Percentiles rank a stretch among this genome's conserved stretches.
Evolutionary conservation across 495 filamentous ascomycete genomes (phyloP).

Genomic region (Filosporella fistucella): DNA sequence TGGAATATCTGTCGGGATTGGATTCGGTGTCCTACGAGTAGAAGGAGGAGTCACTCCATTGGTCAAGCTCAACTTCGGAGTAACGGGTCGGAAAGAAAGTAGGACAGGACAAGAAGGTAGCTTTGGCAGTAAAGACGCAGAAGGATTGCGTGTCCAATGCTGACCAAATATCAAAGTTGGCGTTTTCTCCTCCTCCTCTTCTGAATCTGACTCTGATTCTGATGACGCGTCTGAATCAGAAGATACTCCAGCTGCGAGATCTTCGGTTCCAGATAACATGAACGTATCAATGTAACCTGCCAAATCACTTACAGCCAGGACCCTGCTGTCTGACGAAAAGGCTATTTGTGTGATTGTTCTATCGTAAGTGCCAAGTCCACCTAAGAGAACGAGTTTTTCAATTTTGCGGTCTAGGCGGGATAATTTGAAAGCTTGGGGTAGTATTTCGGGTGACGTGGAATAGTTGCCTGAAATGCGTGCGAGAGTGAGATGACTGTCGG

Average conservation of each 20-base stretch:
- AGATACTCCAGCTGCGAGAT: conserved; percentile 20
- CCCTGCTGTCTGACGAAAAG: conserved; percentile 77
- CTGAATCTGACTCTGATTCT: conserved; percentile 43
- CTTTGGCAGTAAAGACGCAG: conserved; percentile 69
- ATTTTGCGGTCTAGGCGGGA: conserved; percentile 52
- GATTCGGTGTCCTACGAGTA: conserved; percentile 41
- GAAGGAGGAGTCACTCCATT: conserved; percentile 34
- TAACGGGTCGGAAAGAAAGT: conserved; percentile 69
- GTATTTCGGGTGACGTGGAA: conserved; percentile 40
- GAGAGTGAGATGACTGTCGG: conserved; percentile 78
- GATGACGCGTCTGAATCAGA: conserved; percentile 19
- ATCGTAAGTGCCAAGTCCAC: conserved; percentile 74
- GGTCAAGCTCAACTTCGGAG: conserved; percentile 20
- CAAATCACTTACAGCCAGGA: conserved; percentile 75
- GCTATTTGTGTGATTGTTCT: conserved; percentile 66
- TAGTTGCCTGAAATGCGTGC: conserved; percentile 46
- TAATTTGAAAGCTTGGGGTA: conserved; percentile 35
- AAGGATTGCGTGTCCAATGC: conserved; percentile 62
- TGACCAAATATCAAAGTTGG: conserved; percentile 29
- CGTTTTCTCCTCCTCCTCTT: conserved; percentile 25
- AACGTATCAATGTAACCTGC: conserved; percentile 86
- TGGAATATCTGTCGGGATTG: conserved; percentile 36
- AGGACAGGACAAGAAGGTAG: conserved; percentile 64
- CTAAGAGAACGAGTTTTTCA: conserved; percentile 52
- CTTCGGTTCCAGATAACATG: conserved; percentile 56